These are phyloP conservation scores for Solanum etuberosum DNA, from an alignment of 257 asterid genomes.

Conservation along the genomic window DNA sequence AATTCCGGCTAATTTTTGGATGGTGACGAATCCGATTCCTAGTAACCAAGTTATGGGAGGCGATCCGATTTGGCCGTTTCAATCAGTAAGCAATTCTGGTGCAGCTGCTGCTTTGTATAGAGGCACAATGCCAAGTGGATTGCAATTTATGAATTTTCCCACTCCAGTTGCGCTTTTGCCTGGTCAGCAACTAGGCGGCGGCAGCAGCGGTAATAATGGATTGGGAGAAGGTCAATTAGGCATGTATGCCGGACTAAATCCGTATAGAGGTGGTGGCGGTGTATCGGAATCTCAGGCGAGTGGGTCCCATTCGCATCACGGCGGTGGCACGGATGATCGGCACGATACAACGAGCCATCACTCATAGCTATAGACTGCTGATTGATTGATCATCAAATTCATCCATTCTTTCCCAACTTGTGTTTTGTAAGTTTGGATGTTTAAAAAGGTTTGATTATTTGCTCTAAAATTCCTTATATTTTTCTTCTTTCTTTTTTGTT, in stretches of 20 bases:
- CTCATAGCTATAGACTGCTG: conserved; percentile 27
- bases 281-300: conserved; percentile 63
- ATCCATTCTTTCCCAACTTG: conserved; percentile 8
- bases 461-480: conserved; percentile 13
- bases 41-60: conserved; percentile 56
- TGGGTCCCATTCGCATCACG: conserved; percentile 69
- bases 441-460: conserved; percentile 27
- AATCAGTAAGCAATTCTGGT: conserved; percentile 34
- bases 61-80: conserved; percentile 84
- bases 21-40: conserved; percentile 72
- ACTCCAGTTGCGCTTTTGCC: conserved; percentile 69
- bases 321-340: conserved; percentile 49
- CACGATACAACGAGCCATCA: conserved; percentile 63
- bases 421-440: conserved; percentile 28
- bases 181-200: conserved; percentile 37
- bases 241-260: conserved; percentile 45
- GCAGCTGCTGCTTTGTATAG: conserved; percentile 48
- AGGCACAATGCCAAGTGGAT: conserved; percentile 68
- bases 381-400: neutral
- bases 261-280: conserved; percentile 43
- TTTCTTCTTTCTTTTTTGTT: neutral
- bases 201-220: conserved; percentile 19
- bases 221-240: conserved; percentile 62
- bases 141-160: conserved; percentile 89
- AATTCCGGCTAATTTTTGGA: conserved; percentile 84